Base-by-base conservation (phyloP, 1,284 basidiomycete species). In the Baeospora myosura region DNA sequence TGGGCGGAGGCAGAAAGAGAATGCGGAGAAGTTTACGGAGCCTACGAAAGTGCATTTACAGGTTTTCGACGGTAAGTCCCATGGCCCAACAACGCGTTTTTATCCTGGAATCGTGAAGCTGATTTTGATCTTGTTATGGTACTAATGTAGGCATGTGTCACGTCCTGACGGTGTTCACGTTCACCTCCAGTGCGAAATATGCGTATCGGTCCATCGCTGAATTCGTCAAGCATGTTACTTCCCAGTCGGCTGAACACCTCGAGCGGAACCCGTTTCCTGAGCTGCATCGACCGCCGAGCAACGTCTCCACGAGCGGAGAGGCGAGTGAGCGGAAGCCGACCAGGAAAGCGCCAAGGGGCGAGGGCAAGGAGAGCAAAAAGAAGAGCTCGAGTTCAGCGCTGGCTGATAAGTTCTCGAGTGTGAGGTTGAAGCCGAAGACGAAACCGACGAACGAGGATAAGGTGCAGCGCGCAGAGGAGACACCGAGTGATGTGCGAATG, bases 1-100 rank as follows among this genome's bases (percentile, higher is more conserved):
- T 17, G 51, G 50, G 16, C 58, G 78, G n/a, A 76, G 78, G 56
- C 61, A 60, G 48, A 71, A 73, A 44, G 78, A 78, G 16, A 20
- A n/a, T 46, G 65, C 56, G 7, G 65, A 72, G 33, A 72, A 68
- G 36, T 80, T 78, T 54, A 76, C 62, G 16, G 66, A 54, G 2
- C 85, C 88, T 0, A 93, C 89, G 0, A 79, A 87, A 58, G 85
- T 71, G 41, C 14, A 50, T 46, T 65, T 93, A 0, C 90, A 93
- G 58, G 67, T 77, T 0, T 78, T 68, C 44, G 77, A 80, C 52
- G 77, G 74, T 72, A 46, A 17, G 59, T 34, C n/a, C 24, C 3
- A 18, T 36, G 24, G 2, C 12, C 2, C 26, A 12, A 18, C n/a
- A n/a, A n/a, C n/a, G n/a, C n/a, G n/a, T n/a, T n/a, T n/a, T n/a